Conservation (phyloP, 179 eudicot genomes). For the Camellia oleifera region DNA sequence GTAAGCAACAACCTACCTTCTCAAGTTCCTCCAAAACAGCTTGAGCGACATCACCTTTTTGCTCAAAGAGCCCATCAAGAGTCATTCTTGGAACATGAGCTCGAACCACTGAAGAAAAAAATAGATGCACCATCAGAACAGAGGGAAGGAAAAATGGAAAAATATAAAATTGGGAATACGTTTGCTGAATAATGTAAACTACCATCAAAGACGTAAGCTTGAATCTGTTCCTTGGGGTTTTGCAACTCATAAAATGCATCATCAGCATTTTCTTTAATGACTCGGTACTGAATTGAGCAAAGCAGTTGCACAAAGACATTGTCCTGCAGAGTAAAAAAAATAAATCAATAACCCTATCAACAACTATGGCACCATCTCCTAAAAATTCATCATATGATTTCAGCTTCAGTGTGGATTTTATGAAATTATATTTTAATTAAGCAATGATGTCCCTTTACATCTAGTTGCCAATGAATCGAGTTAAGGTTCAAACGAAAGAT, state of each 20-base stretch:
- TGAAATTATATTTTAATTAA: background rate
- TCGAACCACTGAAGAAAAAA: constrained; percentile 65
- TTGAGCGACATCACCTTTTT: constrained; percentile 92
- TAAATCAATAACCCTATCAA: background rate
- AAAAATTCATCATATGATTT: background rate
- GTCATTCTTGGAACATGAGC: constrained; percentile 95
- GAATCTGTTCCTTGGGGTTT: constrained; percentile 94
- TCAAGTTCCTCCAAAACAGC: constrained; percentile 92
- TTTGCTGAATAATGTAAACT: constrained; percentile 16
- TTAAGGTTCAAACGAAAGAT: background rate
- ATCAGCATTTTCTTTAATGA: constrained; percentile 80
- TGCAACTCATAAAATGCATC: constrained; percentile 96
- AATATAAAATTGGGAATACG: background rate
- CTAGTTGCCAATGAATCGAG: background rate
- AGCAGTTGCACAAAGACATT: constrained; percentile 91
- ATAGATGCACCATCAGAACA: background rate
- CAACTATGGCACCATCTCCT: background rate
- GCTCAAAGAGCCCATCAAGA: constrained; percentile 92
- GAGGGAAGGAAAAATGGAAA: background rate
- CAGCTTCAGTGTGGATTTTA: background rate
- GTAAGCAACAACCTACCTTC: constrained; percentile 53
- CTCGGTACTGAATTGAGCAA: constrained; percentile 93
- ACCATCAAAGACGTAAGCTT: constrained; percentile 98
- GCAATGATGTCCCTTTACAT: background rate
- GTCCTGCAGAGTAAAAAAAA: constrained; percentile 48